Evolutionary conservation across 2,329 filamentous ascomycete genomes (phyloP).

Genomic region (Scedosporium minutisporum): DNA sequence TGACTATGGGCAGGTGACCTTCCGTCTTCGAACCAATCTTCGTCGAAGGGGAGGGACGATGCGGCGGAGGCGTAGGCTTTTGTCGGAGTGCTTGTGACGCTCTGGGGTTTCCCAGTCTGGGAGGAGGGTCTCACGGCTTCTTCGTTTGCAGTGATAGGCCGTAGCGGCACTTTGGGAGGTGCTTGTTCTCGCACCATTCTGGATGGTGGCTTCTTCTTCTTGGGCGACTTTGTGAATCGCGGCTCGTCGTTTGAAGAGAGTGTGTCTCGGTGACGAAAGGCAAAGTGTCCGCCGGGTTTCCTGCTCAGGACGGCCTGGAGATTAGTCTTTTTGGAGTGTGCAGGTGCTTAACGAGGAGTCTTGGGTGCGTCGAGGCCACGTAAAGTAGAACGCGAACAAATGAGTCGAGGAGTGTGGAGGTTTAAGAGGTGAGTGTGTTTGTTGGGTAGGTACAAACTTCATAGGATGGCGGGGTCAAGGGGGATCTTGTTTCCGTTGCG

Average conservation of each 20-base stretch:
- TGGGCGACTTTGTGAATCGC: conserved; percentile 8
- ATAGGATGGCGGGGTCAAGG: not conserved
- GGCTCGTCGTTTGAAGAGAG: conserved; percentile 6
- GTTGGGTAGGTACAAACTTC: not conserved
- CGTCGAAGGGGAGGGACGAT: not conserved
- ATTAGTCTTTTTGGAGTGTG: not conserved
- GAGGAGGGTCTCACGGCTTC: conserved; percentile 18
- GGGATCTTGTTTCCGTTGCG: not conserved
- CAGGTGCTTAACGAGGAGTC: not conserved
- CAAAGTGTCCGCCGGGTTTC: conserved; percentile 6
- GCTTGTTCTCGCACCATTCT: conserved; percentile 38
- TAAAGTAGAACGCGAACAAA: not conserved
- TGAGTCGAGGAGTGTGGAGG: not conserved
- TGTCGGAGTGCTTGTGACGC: conserved; percentile 19
- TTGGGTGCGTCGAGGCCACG: not conserved
- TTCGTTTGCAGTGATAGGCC: conserved; percentile 24
- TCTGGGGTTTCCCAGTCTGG: conserved; percentile 22
- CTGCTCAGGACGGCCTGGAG: not conserved
- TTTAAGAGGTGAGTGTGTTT: not conserved
- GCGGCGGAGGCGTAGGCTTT: conserved; percentile 14
- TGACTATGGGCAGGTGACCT: conserved; percentile 14
- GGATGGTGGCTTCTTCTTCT: not conserved
- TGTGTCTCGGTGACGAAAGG: conserved; percentile 10
- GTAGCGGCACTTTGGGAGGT: conserved; percentile 33
- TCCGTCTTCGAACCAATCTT: conserved; percentile 7